Percentiles rank a stretch among this genome's conserved stretches.
Evolutionary conservation across 129 eudicot species (phyloP).

Genomic region (Calendula officinalis): DNA sequence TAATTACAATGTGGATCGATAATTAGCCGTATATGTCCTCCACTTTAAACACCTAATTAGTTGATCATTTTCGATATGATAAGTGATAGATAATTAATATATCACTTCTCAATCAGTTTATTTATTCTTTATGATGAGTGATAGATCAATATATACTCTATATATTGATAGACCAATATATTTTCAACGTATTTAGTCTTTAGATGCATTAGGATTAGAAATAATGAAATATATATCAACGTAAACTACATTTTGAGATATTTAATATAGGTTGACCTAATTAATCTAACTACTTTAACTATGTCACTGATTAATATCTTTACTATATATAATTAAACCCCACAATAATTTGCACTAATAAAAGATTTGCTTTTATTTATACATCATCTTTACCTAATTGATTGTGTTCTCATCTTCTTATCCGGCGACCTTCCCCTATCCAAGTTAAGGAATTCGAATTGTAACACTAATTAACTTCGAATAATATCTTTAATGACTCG

Average conservation of each 20-base stretch:
- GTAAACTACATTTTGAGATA: too few species aligned
- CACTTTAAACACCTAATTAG: too few species aligned
- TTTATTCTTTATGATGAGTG: too few species aligned
- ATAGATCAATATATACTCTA: too few species aligned
- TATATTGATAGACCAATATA: too few species aligned
- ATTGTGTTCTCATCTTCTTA: conserved; percentile 1
- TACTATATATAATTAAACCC: too few species aligned
- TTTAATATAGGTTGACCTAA: conserved; percentile 18
- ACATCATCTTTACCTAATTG: not conserved
- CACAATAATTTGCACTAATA: not conserved
- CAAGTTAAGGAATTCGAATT: not conserved
- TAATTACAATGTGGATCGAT: too few species aligned
- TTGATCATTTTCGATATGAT: too few species aligned
- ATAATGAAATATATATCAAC: not conserved
- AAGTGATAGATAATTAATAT: too few species aligned
- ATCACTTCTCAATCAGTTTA: too few species aligned
- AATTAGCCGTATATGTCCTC: too few species aligned
- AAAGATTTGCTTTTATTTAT: not conserved
- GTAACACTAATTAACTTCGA: not conserved
- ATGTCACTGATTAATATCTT: conserved; percentile 18
- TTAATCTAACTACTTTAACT: conserved; percentile 2
- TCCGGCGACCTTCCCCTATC: not conserved
- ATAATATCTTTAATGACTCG: not conserved
- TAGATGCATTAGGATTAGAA: not conserved
- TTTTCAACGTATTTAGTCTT: not conserved